A percentile compares a stretch with the other conserved stretches of the same genome.
These are phyloP conservation scores for Aegle marmelos DNA, from an alignment of 345 rosid species.

Conservation along the genomic window DNA sequence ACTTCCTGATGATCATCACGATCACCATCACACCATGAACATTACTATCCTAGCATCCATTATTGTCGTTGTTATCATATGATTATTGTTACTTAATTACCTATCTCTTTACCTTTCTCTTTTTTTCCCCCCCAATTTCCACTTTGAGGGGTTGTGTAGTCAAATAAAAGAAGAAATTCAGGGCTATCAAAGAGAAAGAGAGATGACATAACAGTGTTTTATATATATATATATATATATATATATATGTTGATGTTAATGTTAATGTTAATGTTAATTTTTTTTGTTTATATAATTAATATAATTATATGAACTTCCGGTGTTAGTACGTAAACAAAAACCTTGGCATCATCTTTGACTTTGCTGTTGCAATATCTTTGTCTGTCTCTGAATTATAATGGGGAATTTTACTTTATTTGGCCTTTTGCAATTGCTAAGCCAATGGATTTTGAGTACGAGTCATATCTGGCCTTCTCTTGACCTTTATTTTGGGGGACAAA, in stretches of 20 bases:
- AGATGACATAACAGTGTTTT: slow-evolving; percentile 1
- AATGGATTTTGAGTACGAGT: slow-evolving; percentile 19
- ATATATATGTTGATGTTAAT: background rate
- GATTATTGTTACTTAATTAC: background rate
- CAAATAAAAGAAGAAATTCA: slow-evolving; percentile 27
- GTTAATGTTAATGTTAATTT: background rate
- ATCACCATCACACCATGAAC: background rate
- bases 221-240: background rate
- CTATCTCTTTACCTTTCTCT: slow-evolving; percentile 18
- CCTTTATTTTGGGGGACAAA: slow-evolving; percentile 11
- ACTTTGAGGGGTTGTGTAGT: slow-evolving; percentile 30
- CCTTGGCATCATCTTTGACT: slow-evolving; percentile 36
- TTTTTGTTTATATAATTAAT: background rate
- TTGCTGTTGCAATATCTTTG: slow-evolving; percentile 14
- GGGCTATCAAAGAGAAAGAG: slow-evolving; percentile 12
- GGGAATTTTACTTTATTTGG: background rate
- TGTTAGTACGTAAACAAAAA: slow-evolving; percentile 20
- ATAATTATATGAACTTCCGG: background rate
- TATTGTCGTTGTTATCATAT: background rate
- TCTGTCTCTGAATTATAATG: slow-evolving; percentile 18
- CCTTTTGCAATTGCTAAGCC: slow-evolving; percentile 25
- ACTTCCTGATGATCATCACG: slow-evolving; percentile 39
- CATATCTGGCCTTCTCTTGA: slow-evolving; percentile 22
- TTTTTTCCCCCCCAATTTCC: slow-evolving; percentile 28
- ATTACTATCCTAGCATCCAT: background rate